Evolutionary conservation across 768 basidiomycete genomes (phyloP).

Genomic region (Leccinum boreale): DNA sequence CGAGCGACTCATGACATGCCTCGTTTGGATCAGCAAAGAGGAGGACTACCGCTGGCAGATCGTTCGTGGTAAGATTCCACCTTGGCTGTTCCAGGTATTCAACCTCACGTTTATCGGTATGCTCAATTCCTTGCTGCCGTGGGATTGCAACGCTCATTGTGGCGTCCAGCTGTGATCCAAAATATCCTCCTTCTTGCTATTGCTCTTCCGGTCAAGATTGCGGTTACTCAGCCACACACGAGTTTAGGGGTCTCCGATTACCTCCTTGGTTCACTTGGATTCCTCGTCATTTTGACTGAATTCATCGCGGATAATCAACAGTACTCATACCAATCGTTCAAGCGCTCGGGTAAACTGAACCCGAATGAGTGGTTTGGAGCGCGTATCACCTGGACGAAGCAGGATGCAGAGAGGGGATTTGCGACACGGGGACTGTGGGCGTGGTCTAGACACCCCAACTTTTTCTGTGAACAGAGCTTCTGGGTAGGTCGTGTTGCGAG

Average conservation of each 20-base stretch:
- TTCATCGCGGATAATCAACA: conserved; percentile 92
- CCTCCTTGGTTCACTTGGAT: conserved; percentile 52
- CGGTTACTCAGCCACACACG: conserved; percentile 51
- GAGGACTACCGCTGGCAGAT: conserved; percentile 94
- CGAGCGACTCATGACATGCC: neutral
- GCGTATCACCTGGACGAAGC: conserved; percentile 60
- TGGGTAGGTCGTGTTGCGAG: conserved; percentile 51
- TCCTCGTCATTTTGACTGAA: conserved; percentile 63
- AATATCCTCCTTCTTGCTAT: conserved; percentile 78
- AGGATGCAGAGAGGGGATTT: conserved; percentile 78
- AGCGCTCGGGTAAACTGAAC: conserved; percentile 42
- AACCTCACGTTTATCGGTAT: conserved; percentile 66
- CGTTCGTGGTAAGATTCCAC: conserved; percentile 57
- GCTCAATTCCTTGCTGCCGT: conserved; percentile 11
- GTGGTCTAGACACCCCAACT: conserved; percentile 90
- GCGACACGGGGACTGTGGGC: conserved; percentile 82
- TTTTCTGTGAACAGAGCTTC: conserved; percentile 84
- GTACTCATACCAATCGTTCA: conserved; percentile 78
- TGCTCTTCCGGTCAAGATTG: conserved; percentile 57
- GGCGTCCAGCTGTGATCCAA: conserved; percentile 57
- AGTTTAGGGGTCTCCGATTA: conserved; percentile 59
- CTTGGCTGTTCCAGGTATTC: conserved; percentile 54
- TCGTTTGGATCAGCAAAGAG: conserved; percentile 47
- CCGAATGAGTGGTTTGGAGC: conserved; percentile 61
- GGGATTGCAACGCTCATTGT: conserved; percentile 1